Evolutionary conservation across 257 asterid species (phyloP), one percentile per base, ranked within the genome.

Genomic region (Solanum pennellii): DNA sequence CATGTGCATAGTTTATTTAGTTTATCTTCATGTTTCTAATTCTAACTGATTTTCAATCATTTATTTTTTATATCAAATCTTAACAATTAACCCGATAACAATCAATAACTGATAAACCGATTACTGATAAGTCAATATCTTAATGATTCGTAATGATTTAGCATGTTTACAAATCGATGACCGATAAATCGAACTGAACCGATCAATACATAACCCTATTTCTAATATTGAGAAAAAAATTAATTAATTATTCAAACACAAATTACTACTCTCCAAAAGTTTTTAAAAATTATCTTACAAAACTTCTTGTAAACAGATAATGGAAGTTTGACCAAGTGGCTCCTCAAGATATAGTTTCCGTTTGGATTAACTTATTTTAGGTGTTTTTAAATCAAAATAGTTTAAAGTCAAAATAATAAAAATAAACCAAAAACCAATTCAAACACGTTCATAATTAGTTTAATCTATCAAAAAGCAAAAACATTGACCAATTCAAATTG

Each of bases 121-220:
- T 49, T 14, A 47, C 3, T 15, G 0, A 49, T 49, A 16, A 52
- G 10, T 52, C 2, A 52, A 52, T 16, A 52, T 16, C 62, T 52
- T 6, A 3, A 52, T 18, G 4, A 7, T 52, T 52, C 62, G 1
- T 52, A 52, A 52, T 0, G 4, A 18, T 18, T 6, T 52, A 52
- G 1, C 62, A 52, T 18, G 3, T 52, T 21, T 52, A 52, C 1
- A 16, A 52, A 52, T 0, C 0, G 0, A 52, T 52, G 0, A 6
- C 1, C 0, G 4, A 52, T 52, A 52, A 42, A 1, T 42, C 12
- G 12, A 42, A 42, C 1, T 1, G 45, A 42, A 41, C 3, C 45
- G 1, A 42, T 1, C 0, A 0, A 42, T 42, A 41, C 0, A 10
- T 3, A 41, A 42, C 12, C 12, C 12, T 42, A 37, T 0, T 37